These are phyloP conservation scores for Luzula sylvatica DNA, from an alignment of 176 grass and related monocot species.

Conservation along the genomic window DNA sequence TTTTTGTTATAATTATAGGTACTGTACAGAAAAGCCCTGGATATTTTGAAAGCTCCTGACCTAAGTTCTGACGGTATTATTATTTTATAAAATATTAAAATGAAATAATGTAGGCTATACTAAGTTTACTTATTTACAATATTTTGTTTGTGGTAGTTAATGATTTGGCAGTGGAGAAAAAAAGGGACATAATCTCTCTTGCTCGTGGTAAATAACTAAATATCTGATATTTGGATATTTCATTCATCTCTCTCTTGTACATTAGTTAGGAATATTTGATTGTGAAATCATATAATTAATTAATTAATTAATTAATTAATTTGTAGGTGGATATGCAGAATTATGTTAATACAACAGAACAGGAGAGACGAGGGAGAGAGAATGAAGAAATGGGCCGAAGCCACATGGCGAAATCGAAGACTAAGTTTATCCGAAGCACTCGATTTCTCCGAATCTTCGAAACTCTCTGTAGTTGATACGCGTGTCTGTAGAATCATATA, in stretches of 20 bases:
- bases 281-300: too few relatives aligned
- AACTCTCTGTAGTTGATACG: constrained; percentile 51
- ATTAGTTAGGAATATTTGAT: too few relatives aligned
- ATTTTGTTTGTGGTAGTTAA: constrained; percentile 29
- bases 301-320: too few relatives aligned
- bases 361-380: constrained; percentile 75
- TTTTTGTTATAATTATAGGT: constrained; percentile 44
- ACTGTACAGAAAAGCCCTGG: constrained; percentile 75
- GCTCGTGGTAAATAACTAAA: constrained; percentile 78
- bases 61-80: constrained; percentile 68
- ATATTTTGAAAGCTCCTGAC: constrained; percentile 82
- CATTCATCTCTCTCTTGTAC: neutral
- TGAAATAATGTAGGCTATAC: too few relatives aligned
- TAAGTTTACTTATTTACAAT: neutral
- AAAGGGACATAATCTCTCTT: constrained; percentile 64
- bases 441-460: constrained; percentile 49
- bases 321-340: constrained; percentile 69
- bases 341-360: constrained; percentile 70
- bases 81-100: too few relatives aligned
- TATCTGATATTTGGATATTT: neutral
- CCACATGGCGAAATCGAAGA: constrained; percentile 58
- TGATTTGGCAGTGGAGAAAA: constrained; percentile 28
- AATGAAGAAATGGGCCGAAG: constrained; percentile 75
- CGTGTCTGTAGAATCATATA: constrained; percentile 58
- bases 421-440: constrained; percentile 55